These are phyloP conservation scores for Penicillium verhagenii DNA, from an alignment of 495 filamentous ascomycete genomes.

Conservation along the genomic window DNA sequence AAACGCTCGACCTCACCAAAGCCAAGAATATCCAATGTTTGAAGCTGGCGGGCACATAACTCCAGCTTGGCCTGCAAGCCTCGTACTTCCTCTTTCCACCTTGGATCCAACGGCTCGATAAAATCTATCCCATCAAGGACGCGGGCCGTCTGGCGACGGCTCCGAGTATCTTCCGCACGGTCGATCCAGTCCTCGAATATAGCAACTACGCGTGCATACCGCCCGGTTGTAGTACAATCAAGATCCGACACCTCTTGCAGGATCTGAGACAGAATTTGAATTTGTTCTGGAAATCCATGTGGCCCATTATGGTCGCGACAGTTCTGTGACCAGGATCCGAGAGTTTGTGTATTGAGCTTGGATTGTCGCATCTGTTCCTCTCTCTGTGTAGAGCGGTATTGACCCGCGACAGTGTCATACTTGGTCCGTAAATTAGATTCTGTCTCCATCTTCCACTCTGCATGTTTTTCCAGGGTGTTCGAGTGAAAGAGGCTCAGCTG, in stretches of 20 bases:
- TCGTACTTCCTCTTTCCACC: constrained; percentile 44
- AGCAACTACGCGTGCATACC: constrained; percentile 32
- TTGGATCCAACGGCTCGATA: constrained; percentile 41
- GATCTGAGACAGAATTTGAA: constrained; percentile 43
- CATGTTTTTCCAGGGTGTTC: constrained; percentile 29
- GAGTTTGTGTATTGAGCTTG: constrained; percentile 40
- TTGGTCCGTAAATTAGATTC: constrained; percentile 35
- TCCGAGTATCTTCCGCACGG: constrained; percentile 30
- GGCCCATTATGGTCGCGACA: constrained; percentile 28
- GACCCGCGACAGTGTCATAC: constrained; percentile 37
- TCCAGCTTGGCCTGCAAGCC: constrained; percentile 40
- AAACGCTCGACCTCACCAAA: constrained; percentile 33
- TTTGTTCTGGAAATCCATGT: constrained; percentile 37
- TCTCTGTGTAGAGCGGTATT: constrained; percentile 32
- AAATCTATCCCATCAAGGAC: constrained; percentile 23
- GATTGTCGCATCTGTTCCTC: constrained; percentile 40
- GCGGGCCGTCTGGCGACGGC: constrained; percentile 19
- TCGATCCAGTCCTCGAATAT: constrained; percentile 49
- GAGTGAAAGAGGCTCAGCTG: constrained; percentile 70
- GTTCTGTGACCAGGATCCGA: constrained; percentile 40
- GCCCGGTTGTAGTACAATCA: constrained; percentile 22
- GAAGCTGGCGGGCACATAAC: constrained; percentile 36
- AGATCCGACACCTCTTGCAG: constrained; percentile 44
- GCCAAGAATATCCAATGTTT: constrained; percentile 37
- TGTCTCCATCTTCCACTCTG: constrained; percentile 37